These are phyloP conservation scores for Sarcodon aspratus DNA, from an alignment of 768 basidiomycete genomes.

Conservation along the genomic window DNA sequence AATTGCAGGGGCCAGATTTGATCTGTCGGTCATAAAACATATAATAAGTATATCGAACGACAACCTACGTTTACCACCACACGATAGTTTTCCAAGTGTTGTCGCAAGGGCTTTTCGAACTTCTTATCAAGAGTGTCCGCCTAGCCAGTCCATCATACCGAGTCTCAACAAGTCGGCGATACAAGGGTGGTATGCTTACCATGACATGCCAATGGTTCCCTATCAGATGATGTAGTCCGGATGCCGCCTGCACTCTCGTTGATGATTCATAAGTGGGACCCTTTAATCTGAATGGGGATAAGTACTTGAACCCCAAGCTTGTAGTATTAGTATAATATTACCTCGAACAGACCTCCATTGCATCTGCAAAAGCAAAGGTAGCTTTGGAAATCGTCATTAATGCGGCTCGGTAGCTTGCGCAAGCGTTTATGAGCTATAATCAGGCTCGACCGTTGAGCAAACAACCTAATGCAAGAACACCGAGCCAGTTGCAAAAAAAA, in stretches of 20 bases:
- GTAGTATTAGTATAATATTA: conserved; percentile 22
- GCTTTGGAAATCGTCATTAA: conserved; percentile 74
- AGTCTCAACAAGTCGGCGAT: not conserved
- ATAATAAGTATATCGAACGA: not conserved
- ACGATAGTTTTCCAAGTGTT: conserved; percentile 74
- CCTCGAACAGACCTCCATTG: conserved; percentile 79
- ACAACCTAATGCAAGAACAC: not conserved
- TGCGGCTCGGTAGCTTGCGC: conserved; percentile 71
- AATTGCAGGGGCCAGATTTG: not conserved
- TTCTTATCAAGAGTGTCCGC: conserved; percentile 78
- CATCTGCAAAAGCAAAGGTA: conserved; percentile 77
- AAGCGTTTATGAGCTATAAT: conserved; percentile 58
- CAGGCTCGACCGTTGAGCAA: conserved; percentile 1
- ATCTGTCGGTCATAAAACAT: not conserved
- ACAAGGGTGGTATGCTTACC: conserved; percentile 30
- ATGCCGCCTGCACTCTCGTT: conserved; percentile 73
- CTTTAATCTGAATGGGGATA: conserved; percentile 40
- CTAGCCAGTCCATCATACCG: conserved; percentile 24
- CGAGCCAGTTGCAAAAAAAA: not conserved
- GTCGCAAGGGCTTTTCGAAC: conserved; percentile 83
- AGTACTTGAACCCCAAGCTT: not conserved
- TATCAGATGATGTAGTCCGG: conserved; percentile 84
- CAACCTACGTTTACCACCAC: conserved; percentile 51
- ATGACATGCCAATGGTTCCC: conserved; percentile 90
- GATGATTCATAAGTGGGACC: conserved; percentile 74